A percentile compares a stretch with the other conserved stretches of the same genome.
Evolutionary conservation across 192 early-diverging fungal genomes (phyloP).

Genomic region (Backusella circina): DNA sequence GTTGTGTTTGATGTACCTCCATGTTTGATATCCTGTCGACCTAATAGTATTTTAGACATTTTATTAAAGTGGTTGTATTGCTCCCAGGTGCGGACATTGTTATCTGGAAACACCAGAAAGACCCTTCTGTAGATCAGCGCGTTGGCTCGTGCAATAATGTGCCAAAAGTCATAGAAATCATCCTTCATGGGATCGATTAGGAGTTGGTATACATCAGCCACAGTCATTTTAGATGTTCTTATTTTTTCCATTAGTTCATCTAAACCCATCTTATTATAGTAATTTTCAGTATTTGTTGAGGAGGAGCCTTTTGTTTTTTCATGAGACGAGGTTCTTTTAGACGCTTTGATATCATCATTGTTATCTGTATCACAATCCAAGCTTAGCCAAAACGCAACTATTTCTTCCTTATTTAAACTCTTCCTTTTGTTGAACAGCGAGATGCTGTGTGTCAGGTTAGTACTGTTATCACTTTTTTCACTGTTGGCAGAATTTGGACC

Average conservation of each 20-base stretch:
- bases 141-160: slow-evolving; percentile 55
- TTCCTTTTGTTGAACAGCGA: slow-evolving; percentile 8
- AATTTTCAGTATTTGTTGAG: background rate
- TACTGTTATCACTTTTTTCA: background rate
- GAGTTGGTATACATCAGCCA: background rate
- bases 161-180: slow-evolving; percentile 60
- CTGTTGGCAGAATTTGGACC: background rate
- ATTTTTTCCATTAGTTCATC: background rate
- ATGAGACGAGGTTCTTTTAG: background rate
- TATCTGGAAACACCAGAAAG: slow-evolving; percentile 78
- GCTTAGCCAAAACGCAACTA: background rate
- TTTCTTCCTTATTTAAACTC: slow-evolving; percentile 7
- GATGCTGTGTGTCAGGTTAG: background rate
- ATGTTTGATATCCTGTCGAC: slow-evolving; percentile 4
- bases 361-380: slow-evolving; percentile 18
- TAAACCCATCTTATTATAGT: background rate
- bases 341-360: slow-evolving; percentile 15
- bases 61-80: slow-evolving; percentile 38
- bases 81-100: slow-evolving; percentile 67
- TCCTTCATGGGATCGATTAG: slow-evolving; percentile 65
- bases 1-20: background rate
- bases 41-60: slow-evolving; percentile 8
- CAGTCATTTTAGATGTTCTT: background rate
- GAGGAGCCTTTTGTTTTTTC: background rate
- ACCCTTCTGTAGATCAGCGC: slow-evolving; percentile 61